Percentiles rank a stretch among this genome's conserved stretches.
phyloP scores from a whole-genome alignment of 192 early-diverging fungal species.

The Backusella westeae region DNA sequence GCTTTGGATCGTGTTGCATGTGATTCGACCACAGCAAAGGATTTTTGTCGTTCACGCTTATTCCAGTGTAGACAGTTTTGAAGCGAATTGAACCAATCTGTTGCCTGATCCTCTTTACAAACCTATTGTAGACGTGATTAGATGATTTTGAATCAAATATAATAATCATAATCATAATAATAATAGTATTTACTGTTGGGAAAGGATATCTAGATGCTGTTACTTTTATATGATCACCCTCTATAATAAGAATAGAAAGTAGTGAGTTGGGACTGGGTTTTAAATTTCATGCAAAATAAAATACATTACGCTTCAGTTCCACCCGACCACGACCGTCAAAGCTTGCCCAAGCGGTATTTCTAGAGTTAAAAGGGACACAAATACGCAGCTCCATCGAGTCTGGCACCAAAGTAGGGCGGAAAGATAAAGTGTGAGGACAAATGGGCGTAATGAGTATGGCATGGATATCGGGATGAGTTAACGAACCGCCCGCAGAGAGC shows the following conservation, averaged over 20 bases:
- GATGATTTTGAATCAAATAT: too few relatives aligned
- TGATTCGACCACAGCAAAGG: slow-evolving; percentile 58
- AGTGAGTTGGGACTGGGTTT: not conserved
- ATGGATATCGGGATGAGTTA: slow-evolving; percentile 95
- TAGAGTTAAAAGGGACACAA: slow-evolving; percentile 76
- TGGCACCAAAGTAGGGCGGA: slow-evolving; percentile 95
- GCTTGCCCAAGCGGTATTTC: slow-evolving; percentile 89
- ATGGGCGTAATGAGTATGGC: slow-evolving; percentile 92
- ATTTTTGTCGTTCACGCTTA: slow-evolving; percentile 85
- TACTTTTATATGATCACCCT: slow-evolving; percentile 86
- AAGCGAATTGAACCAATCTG: slow-evolving; percentile 92
- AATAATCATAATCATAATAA: too few relatives aligned
- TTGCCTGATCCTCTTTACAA: slow-evolving; percentile 28
- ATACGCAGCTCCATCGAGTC: slow-evolving; percentile 90
- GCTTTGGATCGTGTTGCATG: not conserved
- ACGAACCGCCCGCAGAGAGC: slow-evolving; percentile 89
- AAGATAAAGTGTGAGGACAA: slow-evolving; percentile 91
- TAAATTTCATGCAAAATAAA: not conserved
- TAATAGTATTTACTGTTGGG: slow-evolving; percentile 72
- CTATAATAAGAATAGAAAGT: slow-evolving; percentile 11
- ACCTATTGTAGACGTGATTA: not conserved
- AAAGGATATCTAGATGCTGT: slow-evolving; percentile 85
- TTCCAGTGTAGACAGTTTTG: slow-evolving; percentile 92
- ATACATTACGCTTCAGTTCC: slow-evolving; percentile 66
- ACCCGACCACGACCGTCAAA: slow-evolving; percentile 94